These are phyloP conservation scores for Catharanthus roseus DNA, from an alignment of 257 asterid genomes.

Conservation along the genomic window DNA sequence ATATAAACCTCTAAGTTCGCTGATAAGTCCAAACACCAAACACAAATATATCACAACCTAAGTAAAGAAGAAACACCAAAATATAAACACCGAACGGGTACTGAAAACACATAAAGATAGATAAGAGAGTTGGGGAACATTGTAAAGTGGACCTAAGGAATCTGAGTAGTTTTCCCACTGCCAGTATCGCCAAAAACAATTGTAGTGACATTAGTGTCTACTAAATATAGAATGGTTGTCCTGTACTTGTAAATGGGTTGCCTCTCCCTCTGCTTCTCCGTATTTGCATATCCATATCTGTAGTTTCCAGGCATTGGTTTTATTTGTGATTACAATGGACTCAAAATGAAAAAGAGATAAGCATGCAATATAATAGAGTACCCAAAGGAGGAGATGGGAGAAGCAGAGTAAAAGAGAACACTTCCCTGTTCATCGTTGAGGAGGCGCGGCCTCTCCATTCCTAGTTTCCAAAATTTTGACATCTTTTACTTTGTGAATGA, in stretches of 20 bases:
- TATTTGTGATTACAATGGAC: background rate
- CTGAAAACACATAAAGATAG: background rate
- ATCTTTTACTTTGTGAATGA: too few species aligned
- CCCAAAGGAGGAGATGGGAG: constrained; percentile 60
- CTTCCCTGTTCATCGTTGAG: constrained; percentile 96
- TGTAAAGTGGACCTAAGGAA: constrained; percentile 63
- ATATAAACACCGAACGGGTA: too few species aligned
- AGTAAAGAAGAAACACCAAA: background rate
- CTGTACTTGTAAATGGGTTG: constrained; percentile 71
- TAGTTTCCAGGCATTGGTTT: background rate
- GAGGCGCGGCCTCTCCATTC: constrained; percentile 74
- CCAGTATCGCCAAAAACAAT: constrained; percentile 95
- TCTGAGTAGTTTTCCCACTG: constrained; percentile 96
- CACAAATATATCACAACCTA: background rate
- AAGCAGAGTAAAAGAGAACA: constrained; percentile 48
- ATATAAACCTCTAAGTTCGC: background rate
- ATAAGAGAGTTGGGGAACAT: background rate
- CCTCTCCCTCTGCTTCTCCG: constrained; percentile 70
- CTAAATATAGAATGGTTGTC: constrained; percentile 65
- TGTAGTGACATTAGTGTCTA: constrained; percentile 84
- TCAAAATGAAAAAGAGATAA: too few species aligned
- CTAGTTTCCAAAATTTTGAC: constrained; percentile 99
- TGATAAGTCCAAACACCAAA: background rate
- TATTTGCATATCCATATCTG: constrained; percentile 57
- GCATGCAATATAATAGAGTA: constrained; percentile 8